Evolutionary conservation across 345 rosid genomes (phyloP).

Genomic region (Heritiera fomes): DNA sequence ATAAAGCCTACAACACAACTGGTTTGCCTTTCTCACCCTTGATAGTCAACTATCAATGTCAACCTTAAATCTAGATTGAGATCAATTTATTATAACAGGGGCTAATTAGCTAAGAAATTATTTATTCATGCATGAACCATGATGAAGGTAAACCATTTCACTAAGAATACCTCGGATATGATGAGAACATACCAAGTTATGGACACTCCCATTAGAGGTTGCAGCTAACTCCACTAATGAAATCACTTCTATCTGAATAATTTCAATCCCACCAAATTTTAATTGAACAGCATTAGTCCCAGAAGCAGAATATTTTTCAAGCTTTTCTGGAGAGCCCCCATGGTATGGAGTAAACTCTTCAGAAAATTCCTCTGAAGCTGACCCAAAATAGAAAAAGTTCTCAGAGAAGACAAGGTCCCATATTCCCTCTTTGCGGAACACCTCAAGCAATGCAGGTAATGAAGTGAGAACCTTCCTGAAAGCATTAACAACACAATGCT

Average conservation of each 20-base stretch:
- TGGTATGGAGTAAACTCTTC: conserved; percentile 29
- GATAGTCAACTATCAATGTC: background rate
- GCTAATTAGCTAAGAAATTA: conserved; percentile 4
- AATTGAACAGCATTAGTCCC: conserved; percentile 21
- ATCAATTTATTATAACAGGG: conserved; percentile 15
- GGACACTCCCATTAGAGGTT: conserved; percentile 49
- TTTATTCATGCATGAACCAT: conserved; percentile 6
- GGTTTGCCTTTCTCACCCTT: background rate
- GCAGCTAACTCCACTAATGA: conserved; percentile 70
- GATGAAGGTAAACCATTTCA: conserved; percentile 10
- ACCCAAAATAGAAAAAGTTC: conserved; percentile 57
- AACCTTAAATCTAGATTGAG: background rate
- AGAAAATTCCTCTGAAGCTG: conserved; percentile 38
- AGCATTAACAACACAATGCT: conserved; percentile 50
- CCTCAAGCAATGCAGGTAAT: conserved; percentile 47
- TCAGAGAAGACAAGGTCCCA: conserved; percentile 83
- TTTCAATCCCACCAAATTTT: conserved; percentile 38
- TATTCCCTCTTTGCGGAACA: conserved; percentile 59
- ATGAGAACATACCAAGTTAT: conserved; percentile 54
- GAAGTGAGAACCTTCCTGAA: conserved; percentile 61
- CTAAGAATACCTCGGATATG: background rate
- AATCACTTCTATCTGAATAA: conserved; percentile 57
- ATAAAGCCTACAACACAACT: background rate
- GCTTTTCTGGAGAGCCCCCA: conserved; percentile 29
- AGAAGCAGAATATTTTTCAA: conserved; percentile 31